Conservation (phyloP, 2,329 filamentous ascomycete genomes). For the Tolypocladium tundrense region DNA sequence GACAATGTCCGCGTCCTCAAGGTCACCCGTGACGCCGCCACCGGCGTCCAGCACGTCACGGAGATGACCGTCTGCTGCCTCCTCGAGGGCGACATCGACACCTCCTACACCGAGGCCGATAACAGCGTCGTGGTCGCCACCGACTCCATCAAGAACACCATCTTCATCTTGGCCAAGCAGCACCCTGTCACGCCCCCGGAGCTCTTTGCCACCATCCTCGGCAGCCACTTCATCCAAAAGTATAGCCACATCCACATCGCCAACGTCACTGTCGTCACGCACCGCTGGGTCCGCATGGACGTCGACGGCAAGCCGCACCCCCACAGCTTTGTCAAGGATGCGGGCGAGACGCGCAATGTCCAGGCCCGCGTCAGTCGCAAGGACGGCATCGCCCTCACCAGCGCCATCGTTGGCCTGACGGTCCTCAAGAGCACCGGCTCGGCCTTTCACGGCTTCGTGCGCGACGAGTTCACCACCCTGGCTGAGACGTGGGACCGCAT, state of each 20-base stretch:
- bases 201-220: slow-evolving; percentile 77
- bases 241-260: slow-evolving; percentile 84
- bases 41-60: slow-evolving; percentile 72
- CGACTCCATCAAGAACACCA: slow-evolving; percentile 96
- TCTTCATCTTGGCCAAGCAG: slow-evolving; percentile 91
- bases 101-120: slow-evolving; percentile 83
- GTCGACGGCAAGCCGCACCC: slow-evolving; percentile 86
- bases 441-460: slow-evolving; percentile 87
- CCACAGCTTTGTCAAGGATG: slow-evolving; percentile 88
- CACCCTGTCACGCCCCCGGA: slow-evolving; percentile 87
- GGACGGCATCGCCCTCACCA: slow-evolving; percentile 64
- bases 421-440: slow-evolving; percentile 96
- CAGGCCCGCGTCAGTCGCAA: slow-evolving; percentile 59
- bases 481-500: slow-evolving; percentile 91
- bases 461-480: slow-evolving; percentile 87
- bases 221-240: slow-evolving; percentile 76
- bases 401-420: slow-evolving; percentile 68
- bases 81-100: slow-evolving; percentile 85
- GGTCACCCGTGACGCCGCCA: slow-evolving; percentile 68
- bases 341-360: slow-evolving; percentile 76
- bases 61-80: slow-evolving; percentile 94
- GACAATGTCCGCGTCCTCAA: slow-evolving; percentile 99
- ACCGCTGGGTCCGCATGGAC: slow-evolving; percentile 84
- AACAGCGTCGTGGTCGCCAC: slow-evolving; percentile 94
- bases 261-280: slow-evolving; percentile 70